A percentile compares a stretch with the other conserved stretches of the same genome.
phyloP scores from a whole-genome alignment of 768 basidiomycete genomes.

The Termitomyces sp. region DNA sequence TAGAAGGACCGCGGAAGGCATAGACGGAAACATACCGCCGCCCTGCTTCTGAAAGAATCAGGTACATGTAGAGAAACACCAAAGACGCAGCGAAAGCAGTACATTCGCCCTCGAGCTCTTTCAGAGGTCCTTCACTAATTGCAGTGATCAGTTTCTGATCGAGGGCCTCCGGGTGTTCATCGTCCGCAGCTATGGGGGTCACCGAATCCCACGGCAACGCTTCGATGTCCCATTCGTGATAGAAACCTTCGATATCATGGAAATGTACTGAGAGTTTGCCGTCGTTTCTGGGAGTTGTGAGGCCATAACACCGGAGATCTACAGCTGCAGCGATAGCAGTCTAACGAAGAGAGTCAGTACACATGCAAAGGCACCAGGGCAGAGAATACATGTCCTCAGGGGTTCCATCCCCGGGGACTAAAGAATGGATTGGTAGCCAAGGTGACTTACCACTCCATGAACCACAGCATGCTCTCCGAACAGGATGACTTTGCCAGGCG shows the following conservation, averaged over 20 bases:
- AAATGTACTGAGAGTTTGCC: conserved; percentile 73
- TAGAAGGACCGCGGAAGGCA: conserved; percentile 12
- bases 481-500: conserved; percentile 96
- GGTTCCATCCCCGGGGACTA: background rate
- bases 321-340: conserved; percentile 95
- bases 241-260: conserved; percentile 73
- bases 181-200: conserved; percentile 45
- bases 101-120: conserved; percentile 31
- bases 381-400: conserved; percentile 4
- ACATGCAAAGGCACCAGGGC: conserved; percentile 6
- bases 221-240: conserved; percentile 77
- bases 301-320: conserved; percentile 91
- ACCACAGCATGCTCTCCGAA: conserved; percentile 99
- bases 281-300: conserved; percentile 73
- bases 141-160: conserved; percentile 74
- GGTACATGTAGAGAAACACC: conserved; percentile 92
- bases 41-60: conserved; percentile 59
- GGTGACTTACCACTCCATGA: conserved; percentile 80
- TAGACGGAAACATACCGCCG: conserved; percentile 45
- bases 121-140: conserved; percentile 47
- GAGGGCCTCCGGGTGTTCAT: conserved; percentile 59
- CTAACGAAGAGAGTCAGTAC: conserved; percentile 32
- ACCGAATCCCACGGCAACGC: conserved; percentile 78
- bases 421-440: background rate
- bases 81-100: conserved; percentile 42